phyloP scores from a whole-genome alignment of 768 basidiomycete species.

The Plicaturopsis crispa region DNA sequence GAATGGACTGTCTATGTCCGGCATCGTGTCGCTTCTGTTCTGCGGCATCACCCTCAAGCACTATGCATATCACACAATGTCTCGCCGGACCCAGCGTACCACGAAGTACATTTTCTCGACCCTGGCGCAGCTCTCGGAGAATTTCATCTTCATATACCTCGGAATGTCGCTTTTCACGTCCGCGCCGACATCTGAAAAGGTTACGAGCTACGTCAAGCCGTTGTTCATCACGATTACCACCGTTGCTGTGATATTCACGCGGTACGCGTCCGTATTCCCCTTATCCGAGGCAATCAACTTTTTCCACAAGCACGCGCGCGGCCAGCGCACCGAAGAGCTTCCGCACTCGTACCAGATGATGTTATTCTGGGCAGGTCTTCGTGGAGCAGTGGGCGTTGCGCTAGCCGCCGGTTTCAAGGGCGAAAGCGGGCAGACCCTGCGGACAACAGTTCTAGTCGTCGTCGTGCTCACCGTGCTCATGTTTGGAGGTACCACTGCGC shows the following conservation, averaged over 20 bases:
- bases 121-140: conserved; percentile 91
- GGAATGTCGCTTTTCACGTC: conserved; percentile 95
- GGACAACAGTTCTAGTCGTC: conserved; percentile 91
- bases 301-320: conserved; percentile 75
- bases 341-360: conserved; percentile 99
- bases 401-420: conserved; percentile 95
- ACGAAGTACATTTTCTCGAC: conserved; percentile 95
- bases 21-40: conserved; percentile 95
- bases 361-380: conserved; percentile 96
- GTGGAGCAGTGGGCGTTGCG: conserved; percentile 97
- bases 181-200: conserved; percentile 67
- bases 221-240: conserved; percentile 90
- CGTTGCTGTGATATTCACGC: conserved; percentile 88
- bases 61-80: conserved; percentile 99
- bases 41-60: conserved; percentile 99
- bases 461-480: conserved; percentile 92
- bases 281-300: conserved; percentile 93
- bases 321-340: conserved; percentile 82
- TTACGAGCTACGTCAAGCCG: conserved; percentile 86
- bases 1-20: conserved; percentile 90
- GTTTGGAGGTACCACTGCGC: conserved; percentile 94
- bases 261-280: conserved; percentile 94
- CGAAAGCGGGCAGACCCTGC: conserved; percentile 82
- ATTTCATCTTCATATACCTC: conserved; percentile 99
- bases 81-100: conserved; percentile 84